Evolutionary conservation across 1,284 basidiomycete species (phyloP).

Genomic region (Melampsora occidentalis): DNA sequence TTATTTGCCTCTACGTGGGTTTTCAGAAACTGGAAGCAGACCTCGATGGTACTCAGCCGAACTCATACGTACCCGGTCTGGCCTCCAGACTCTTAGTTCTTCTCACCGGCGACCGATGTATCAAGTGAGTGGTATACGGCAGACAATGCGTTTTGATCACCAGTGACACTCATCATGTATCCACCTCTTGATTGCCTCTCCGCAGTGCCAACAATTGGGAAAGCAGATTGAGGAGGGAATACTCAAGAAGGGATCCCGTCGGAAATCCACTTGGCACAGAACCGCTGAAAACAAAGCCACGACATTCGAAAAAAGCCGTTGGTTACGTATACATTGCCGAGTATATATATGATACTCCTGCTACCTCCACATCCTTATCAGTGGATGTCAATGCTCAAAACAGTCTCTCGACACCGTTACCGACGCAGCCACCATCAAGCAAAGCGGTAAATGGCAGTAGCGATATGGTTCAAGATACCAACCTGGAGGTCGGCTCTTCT

Average conservation of each 20-base stretch:
- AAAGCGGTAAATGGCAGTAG: background rate
- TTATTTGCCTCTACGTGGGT: too few relatives aligned
- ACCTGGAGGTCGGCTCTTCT: background rate
- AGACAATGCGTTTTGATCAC: background rate
- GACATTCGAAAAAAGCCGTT: conserved; percentile 20
- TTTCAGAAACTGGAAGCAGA: conserved; percentile 40
- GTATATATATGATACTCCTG: conserved; percentile 14
- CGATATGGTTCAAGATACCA: background rate
- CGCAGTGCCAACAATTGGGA: conserved; percentile 32
- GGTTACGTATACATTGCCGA: conserved; percentile 42
- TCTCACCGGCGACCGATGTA: conserved; percentile 36
- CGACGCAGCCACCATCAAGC: background rate
- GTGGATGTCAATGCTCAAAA: conserved; percentile 7
- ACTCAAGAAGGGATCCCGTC: conserved; percentile 14
- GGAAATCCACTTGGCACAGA: conserved; percentile 32
- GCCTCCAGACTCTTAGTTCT: conserved; percentile 24
- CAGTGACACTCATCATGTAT: background rate
- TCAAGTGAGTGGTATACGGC: conserved; percentile 11
- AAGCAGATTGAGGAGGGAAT: conserved; percentile 37
- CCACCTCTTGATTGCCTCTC: background rate
- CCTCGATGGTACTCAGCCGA: conserved; percentile 28
- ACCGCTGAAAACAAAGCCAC: conserved; percentile 21
- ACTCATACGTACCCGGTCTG: conserved; percentile 30
- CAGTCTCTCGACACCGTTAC: background rate
- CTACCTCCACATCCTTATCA: background rate